Base-by-base conservation (phyloP, 2,329 filamentous ascomycete species). In the Calonectria pseudoturangicola region DNA sequence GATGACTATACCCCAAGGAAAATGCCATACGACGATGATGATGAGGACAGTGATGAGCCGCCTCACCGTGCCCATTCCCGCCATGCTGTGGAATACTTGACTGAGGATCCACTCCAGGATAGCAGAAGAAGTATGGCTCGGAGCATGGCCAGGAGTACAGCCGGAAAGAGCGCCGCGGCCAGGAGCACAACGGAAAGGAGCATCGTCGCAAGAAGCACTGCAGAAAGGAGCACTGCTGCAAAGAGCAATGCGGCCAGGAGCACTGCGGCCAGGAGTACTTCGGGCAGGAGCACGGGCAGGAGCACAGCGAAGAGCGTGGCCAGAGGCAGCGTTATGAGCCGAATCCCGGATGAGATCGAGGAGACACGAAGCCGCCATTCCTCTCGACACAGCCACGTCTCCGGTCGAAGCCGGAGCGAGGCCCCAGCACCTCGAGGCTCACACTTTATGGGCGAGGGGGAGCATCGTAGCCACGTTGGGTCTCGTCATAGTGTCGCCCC, bases 381-480 rank as follows among this genome's bases (percentile, higher is more conserved):
- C 1, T 83, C 84, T 15, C 84, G 84, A 16, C 83, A 84, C 48
- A 84, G 71, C 30, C 62, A 68, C 27, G 71, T 77, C 16, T 80
- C 83, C 7, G 72, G 79, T 4, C 85, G 86, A 30, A 82, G 85
- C 25, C 84, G 85, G 63, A 89, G 87, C 78, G 85, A 87, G 70
- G 81, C 81, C 2, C 79, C 83, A 4, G 78, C 81, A 4, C 75
- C 79, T 30, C 81, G 84, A 8, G 76, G 80, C 10, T 84, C 86
- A 0, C 81, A 87, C 10, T 82, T 86, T 76, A 77, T 87, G 67
- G 81, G 80, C 13, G 86, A 88, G 9, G 73, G 77, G 4, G 88
- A 88, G 68, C 81, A 84, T 68, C 83, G 82, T 68, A 88, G 86
- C 76, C 83, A 83, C 48, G 82, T 80, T 4, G 81, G 81, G 54